Percentiles rank a stretch among this genome's conserved stretches.
Conservation (phyloP, 2,329 filamentous ascomycete genomes). For the Penicillium carneum region DNA sequence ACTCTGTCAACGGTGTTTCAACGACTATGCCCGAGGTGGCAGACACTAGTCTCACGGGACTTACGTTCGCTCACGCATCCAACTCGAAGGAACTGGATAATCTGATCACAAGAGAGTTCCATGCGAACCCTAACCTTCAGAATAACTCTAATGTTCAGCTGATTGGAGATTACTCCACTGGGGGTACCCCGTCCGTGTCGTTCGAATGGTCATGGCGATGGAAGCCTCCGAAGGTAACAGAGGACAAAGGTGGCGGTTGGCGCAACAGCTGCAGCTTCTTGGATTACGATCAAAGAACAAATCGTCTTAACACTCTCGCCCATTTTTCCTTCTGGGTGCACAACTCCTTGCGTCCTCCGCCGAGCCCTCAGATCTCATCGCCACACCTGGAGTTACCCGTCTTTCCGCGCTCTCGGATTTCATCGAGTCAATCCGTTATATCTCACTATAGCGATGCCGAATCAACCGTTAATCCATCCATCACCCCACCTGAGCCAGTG, state of each 20-base stretch:
- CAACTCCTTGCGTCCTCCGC: conserved; percentile 60
- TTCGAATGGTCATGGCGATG: conserved; percentile 98
- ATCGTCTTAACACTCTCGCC: conserved; percentile 84
- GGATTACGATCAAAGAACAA: conserved; percentile 93
- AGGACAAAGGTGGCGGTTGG: conserved; percentile 91
- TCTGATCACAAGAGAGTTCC: conserved; percentile 91
- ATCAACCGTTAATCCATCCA: conserved; percentile 46
- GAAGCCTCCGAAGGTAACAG: conserved; percentile 81
- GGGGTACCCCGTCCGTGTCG: conserved; percentile 79
- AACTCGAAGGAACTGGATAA: conserved; percentile 89
- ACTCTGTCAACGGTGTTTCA: conserved; percentile 58
- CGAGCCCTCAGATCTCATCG: conserved; percentile 68
- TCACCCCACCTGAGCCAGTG: conserved; percentile 42
- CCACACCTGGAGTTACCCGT: conserved; percentile 76
- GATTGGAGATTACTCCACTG: conserved; percentile 88
- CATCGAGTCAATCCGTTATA: conserved; percentile 86
- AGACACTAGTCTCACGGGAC: conserved; percentile 82
- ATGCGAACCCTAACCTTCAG: conserved; percentile 94
- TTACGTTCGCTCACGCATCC: conserved; percentile 91
- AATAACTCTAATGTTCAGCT: conserved; percentile 95
- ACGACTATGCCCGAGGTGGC: conserved; percentile 59
- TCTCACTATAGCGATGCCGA: conserved; percentile 80
- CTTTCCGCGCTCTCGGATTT: conserved; percentile 78
- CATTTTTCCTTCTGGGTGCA: conserved; percentile 96
- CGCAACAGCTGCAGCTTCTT: conserved; percentile 96